phyloP scores from a whole-genome alignment of 805 yeast species.

The Candida schatavii region DNA sequence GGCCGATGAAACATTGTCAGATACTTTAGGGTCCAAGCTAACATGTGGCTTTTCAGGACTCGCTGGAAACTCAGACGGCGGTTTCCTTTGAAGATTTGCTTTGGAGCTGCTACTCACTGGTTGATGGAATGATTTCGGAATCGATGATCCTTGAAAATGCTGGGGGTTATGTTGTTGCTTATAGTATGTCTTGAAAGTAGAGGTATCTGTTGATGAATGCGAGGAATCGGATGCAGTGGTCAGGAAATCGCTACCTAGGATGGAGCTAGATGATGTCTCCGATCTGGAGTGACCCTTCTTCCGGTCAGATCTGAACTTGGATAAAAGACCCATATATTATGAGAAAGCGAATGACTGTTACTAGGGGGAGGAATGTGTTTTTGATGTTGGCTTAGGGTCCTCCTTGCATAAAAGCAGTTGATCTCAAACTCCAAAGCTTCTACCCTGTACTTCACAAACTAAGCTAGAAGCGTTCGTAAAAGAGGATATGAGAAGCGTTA shows the following conservation, averaged over 20 bases:
- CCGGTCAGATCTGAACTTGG: slow-evolving; percentile 15
- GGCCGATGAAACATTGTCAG: background rate
- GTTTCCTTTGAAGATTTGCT: background rate
- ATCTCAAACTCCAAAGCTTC: background rate
- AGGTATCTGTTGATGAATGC: slow-evolving; percentile 24
- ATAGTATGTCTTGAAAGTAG: slow-evolving; percentile 3
- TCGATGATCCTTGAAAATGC: background rate
- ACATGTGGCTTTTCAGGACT: background rate
- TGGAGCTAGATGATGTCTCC: slow-evolving; percentile 15
- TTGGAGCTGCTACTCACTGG: background rate
- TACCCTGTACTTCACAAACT: background rate
- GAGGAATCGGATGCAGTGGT: slow-evolving; percentile 29
- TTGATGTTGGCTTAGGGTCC: too few relatives aligned
- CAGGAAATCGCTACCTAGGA: slow-evolving; percentile 33
- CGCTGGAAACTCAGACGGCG: background rate
- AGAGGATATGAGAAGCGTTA: too few relatives aligned
- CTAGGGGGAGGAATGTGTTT: too few relatives aligned
- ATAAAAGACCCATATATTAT: slow-evolving; percentile 19
- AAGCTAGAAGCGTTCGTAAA: too few relatives aligned
- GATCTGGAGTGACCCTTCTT: slow-evolving; percentile 10
- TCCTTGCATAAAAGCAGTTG: too few relatives aligned
- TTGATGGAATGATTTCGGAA: too few relatives aligned
- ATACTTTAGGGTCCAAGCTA: background rate
- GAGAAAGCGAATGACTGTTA: background rate
- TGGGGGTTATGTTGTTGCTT: background rate